Conservation (phyloP, 345 rosid genomes). For the Rhodomyrtus tomentosa region DNA sequence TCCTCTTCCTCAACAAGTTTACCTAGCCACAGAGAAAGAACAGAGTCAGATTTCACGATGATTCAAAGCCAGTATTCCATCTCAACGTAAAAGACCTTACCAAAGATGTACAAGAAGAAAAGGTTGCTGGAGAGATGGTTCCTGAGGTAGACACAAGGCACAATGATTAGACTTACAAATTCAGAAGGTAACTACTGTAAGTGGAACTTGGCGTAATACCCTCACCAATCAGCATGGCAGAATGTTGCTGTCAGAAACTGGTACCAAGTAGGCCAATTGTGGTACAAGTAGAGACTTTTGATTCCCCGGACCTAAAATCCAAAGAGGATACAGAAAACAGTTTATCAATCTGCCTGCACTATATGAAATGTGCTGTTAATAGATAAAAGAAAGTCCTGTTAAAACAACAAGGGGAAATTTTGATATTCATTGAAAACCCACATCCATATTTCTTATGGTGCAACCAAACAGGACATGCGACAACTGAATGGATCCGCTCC, state of each 20-base stretch:
- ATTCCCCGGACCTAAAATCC: constrained; percentile 36
- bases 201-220: neutral
- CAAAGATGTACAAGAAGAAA: constrained; percentile 89
- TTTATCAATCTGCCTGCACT: neutral
- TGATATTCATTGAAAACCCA: neutral
- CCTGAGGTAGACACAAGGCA: constrained; percentile 24
- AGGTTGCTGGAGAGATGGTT: constrained; percentile 95
- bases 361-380: neutral
- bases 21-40: constrained; percentile 29
- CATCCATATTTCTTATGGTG: neutral
- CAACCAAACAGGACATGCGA: neutral
- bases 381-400: neutral
- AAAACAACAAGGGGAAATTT: fast-evolving
- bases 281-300: constrained; percentile 67
- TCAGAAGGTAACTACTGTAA: neutral
- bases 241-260: constrained; percentile 89
- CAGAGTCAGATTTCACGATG: neutral
- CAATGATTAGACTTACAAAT: neutral
- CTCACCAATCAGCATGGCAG: constrained; percentile 95
- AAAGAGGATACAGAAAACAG: neutral
- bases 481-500: neutral
- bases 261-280: constrained; percentile 72
- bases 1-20: constrained; percentile 96
- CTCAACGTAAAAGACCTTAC: constrained; percentile 27
- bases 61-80: neutral